phyloP scores from a whole-genome alignment of 306 rosid species.

The Bauhinia variegata region DNA sequence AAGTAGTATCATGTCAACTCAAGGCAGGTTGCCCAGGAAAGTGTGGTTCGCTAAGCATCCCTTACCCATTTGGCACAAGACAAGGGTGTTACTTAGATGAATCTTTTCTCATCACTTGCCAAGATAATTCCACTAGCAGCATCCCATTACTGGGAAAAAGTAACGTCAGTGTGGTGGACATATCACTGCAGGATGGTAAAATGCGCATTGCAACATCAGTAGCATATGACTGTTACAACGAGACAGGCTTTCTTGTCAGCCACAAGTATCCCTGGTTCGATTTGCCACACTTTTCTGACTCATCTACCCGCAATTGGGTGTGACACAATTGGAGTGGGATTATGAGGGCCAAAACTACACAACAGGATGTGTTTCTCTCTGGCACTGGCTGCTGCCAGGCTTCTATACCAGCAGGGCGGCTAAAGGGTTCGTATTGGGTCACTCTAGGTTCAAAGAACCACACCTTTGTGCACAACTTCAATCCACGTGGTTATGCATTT shows the following conservation, averaged over 20 bases:
- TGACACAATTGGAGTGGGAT: no score
- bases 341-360: no score
- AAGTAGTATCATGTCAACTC: background rate
- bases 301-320: no score
- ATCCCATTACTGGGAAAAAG: background rate
- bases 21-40: background rate
- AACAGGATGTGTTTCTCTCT: background rate
- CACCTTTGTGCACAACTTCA: background rate
- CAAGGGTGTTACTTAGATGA: background rate
- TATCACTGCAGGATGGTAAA: no score
- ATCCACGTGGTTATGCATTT: conserved; percentile 40
- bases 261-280: no score
- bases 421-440: no score
- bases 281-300: no score
- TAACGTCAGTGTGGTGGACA: background rate
- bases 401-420: background rate
- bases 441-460: fast-evolving
- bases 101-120: background rate
- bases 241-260: no score
- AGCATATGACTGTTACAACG: no score
- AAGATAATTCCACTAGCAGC: background rate
- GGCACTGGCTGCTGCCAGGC: conserved; percentile 19
- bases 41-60: conserved; percentile 37
- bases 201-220: no score
- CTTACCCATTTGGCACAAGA: conserved; percentile 43